Conservation (phyloP, 257 asterid genomes). For the Parsonsia alboflavescens region DNA sequence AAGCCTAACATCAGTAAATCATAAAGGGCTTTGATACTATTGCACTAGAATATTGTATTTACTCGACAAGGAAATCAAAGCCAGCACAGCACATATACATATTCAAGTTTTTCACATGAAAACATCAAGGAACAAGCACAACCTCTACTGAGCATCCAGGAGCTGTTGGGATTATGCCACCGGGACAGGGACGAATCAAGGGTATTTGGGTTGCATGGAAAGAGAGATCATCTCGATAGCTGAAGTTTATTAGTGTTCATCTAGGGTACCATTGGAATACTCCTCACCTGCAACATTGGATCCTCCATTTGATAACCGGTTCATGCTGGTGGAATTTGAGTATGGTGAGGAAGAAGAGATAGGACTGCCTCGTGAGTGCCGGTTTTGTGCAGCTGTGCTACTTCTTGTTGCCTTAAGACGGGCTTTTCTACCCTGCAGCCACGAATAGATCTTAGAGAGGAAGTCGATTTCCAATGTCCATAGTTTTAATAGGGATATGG, state of each 20-base stretch:
- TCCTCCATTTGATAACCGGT: conserved; percentile 50
- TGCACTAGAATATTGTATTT: no score
- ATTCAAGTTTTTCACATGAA: neutral
- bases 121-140: neutral
- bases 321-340: conserved; percentile 39
- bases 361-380: conserved; percentile 57
- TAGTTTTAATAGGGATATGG: neutral
- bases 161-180: neutral
- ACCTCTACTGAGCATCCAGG: neutral
- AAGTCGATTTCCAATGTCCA: neutral
- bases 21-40: neutral
- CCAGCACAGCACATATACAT: neutral
- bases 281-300: conserved; percentile 51
- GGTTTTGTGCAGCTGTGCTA: conserved; percentile 65
- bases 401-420: conserved; percentile 89
- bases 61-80: neutral
- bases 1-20: neutral
- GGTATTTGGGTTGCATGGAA: neutral
- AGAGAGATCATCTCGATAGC: neutral
- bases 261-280: conserved; percentile 46
- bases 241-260: conserved; percentile 32
- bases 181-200: neutral
- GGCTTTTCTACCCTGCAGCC: conserved; percentile 86
- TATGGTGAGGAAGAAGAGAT: conserved; percentile 35
- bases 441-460: neutral